Base-by-base conservation (phyloP, 2,329 filamentous ascomycete species). In the Lecanicillium sp. region DNA sequence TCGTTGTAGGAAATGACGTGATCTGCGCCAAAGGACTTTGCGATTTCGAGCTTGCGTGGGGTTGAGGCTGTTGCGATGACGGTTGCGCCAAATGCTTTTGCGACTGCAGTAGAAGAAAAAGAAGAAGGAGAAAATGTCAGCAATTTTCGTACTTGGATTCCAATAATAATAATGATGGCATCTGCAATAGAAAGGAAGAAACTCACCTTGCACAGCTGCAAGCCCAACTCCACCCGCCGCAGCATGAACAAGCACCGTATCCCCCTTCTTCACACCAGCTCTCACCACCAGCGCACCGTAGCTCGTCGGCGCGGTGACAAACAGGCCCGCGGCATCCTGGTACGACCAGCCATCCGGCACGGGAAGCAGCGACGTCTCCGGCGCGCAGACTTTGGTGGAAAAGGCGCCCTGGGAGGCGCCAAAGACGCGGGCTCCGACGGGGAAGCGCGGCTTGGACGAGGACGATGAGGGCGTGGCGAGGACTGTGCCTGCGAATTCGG, bases 41-140 rank as follows among this genome's bases (percentile, higher is more conserved):
- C 90, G 9, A 95, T 77, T 40, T 84, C 75, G 8, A 88, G 72
- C 64, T 96, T 96, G 37, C 81, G 77, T 50, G 76, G 59, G 2
- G 83, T 85, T 2, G 88, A 87, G 0, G 88, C 90, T 0, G 90
- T 95, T 4, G 90, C 90, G 45, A 96, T 81, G n/a, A 96, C 90
- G 3, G 75, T 92, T 9, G 90, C 90, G 6, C 90, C 90, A 37
- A 84, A 80, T 0, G 89, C 90, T 63, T 95, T 95, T 19, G 90
- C 90, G 44, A 96, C 68, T 69, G 33, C 2, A 16, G 22, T 11
- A 11, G 22, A 25, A 11, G 6, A 25, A 25, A 6, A 25, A 7
- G 22, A 6, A 25, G n/a, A n/a, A n/a, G n/a, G n/a, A n/a, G n/a
- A n/a, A n/a, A n/a, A n/a, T n/a, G n/a, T n/a, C n/a, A n/a, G n/a